Conservation (phyloP, 2,329 filamentous ascomycete species). For the Triangularia setosa region DNA sequence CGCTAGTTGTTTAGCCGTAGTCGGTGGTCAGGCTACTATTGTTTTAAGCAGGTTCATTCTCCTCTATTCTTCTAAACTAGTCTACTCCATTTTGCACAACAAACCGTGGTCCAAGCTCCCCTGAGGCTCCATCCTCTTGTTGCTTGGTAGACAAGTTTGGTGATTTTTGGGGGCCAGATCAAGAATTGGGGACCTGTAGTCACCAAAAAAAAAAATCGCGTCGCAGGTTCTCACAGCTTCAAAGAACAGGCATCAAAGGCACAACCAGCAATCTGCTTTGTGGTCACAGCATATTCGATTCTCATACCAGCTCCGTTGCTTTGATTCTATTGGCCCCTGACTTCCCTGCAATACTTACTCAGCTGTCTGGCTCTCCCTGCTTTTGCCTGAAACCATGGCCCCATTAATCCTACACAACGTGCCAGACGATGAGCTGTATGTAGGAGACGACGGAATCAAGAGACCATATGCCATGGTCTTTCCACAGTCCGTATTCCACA, state of each 20-base stretch:
- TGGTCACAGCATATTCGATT: background rate
- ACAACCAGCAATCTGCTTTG: background rate
- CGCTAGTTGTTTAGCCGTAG: background rate
- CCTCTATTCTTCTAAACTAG: background rate
- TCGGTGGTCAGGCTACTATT: background rate
- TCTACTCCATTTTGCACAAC: background rate
- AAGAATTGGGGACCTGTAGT: background rate
- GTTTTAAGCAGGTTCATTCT: conserved; percentile 3
- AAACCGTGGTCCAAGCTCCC: conserved; percentile 1
- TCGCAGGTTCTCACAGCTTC: conserved; percentile 13
- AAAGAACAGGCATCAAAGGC: background rate
- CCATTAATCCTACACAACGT: conserved; percentile 66
- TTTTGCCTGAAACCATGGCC: conserved; percentile 43
- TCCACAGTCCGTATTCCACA: conserved; percentile 44
- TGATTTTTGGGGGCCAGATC: background rate
- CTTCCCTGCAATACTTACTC: background rate
- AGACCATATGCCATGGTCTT: conserved; percentile 65
- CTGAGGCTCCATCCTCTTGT: conserved; percentile 11
- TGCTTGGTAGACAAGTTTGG: conserved; percentile 14
- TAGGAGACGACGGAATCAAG: conserved; percentile 61
- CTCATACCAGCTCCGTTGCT: background rate
- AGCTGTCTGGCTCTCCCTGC: background rate
- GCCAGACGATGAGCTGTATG: conserved; percentile 63
- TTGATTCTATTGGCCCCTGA: background rate
- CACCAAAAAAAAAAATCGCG: conserved; percentile 22